Evolutionary conservation across 768 basidiomycete genomes (phyloP).

Genomic region (Lentinula aciculospora): DNA sequence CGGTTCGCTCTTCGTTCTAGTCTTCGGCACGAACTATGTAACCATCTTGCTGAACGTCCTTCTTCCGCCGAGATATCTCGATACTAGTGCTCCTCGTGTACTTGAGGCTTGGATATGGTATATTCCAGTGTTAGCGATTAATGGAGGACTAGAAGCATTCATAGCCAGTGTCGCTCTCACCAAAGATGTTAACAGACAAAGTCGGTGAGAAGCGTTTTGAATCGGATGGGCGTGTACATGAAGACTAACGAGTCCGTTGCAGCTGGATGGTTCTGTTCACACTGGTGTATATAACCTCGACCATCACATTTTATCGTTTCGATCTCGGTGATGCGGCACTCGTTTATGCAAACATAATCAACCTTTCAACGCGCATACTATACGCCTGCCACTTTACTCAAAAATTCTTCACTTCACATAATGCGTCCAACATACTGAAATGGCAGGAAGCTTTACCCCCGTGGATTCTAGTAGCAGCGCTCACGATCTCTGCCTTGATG

Average conservation of each 20-base stretch:
- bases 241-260: constrained; percentile 7
- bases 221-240: too few relatives aligned
- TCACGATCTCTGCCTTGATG: constrained; percentile 19
- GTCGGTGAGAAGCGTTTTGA: constrained; percentile 36
- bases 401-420: constrained; percentile 35
- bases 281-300: constrained; percentile 51
- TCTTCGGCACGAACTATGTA: constrained; percentile 75
- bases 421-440: constrained; percentile 12
- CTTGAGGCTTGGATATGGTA: constrained; percentile 82
- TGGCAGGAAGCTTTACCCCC: constrained; percentile 23
- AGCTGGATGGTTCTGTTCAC: constrained; percentile 83
- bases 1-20: constrained; percentile 61
- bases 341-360: constrained; percentile 73
- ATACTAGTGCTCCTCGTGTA: constrained; percentile 76
- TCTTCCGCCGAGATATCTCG: constrained; percentile 62
- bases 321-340: constrained; percentile 61
- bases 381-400: constrained; percentile 51
- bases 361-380: constrained; percentile 56
- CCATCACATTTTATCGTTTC: constrained; percentile 39
- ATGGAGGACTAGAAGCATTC: constrained; percentile 91
- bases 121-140: constrained; percentile 84
- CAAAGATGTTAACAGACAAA: constrained; percentile 63
- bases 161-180: constrained; percentile 72
- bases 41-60: constrained; percentile 62
- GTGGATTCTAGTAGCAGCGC: constrained; percentile 15